Percentiles rank a stretch among this genome's conserved stretches.
phyloP scores from a whole-genome alignment of 2,329 filamentous ascomycete genomes.

The Fusarium fujikuroi region DNA sequence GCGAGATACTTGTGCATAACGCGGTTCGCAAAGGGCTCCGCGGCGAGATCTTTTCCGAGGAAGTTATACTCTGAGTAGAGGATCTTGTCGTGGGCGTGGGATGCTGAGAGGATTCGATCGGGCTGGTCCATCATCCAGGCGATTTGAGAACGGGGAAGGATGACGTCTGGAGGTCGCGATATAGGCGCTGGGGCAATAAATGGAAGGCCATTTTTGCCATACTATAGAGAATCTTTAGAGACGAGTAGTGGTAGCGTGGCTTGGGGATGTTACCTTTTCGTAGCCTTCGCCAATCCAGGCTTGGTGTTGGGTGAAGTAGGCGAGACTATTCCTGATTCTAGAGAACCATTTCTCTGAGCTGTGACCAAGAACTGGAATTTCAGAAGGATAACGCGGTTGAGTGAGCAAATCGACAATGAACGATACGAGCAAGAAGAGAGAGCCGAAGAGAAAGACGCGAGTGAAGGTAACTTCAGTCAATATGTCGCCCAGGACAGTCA shows the following conservation, averaged over 20 bases:
- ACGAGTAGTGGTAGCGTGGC: too few relatives aligned
- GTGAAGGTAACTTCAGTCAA: constrained; percentile 47
- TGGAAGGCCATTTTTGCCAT: constrained; percentile 53
- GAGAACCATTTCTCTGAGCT: constrained; percentile 48
- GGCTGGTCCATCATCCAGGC: constrained; percentile 60
- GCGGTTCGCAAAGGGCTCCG: constrained; percentile 53
- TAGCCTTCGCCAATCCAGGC: constrained; percentile 57
- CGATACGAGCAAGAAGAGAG: constrained; percentile 50
- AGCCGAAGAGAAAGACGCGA: constrained; percentile 43
- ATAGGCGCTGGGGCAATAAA: constrained; percentile 57
- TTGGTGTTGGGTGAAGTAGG: constrained; percentile 52
- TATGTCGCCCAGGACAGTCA: constrained; percentile 25
- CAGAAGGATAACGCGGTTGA: constrained; percentile 53
- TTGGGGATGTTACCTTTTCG: constrained; percentile 47
- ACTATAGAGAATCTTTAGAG: constrained; percentile 42
- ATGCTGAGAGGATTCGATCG: constrained; percentile 55
- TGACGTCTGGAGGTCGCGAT: constrained; percentile 55
- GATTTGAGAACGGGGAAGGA: constrained; percentile 56
- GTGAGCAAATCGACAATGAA: constrained; percentile 54
- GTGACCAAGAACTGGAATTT: constrained; percentile 55
- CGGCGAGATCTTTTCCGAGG: constrained; percentile 49
- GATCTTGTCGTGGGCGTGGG: constrained; percentile 54
- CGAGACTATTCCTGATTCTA: constrained; percentile 53
- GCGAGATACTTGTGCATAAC: constrained; percentile 58
- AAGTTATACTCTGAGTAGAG: constrained; percentile 57